These are phyloP conservation scores for Daldinia bambusicola DNA, from an alignment of 495 filamentous ascomycete species.

Conservation along the genomic window DNA sequence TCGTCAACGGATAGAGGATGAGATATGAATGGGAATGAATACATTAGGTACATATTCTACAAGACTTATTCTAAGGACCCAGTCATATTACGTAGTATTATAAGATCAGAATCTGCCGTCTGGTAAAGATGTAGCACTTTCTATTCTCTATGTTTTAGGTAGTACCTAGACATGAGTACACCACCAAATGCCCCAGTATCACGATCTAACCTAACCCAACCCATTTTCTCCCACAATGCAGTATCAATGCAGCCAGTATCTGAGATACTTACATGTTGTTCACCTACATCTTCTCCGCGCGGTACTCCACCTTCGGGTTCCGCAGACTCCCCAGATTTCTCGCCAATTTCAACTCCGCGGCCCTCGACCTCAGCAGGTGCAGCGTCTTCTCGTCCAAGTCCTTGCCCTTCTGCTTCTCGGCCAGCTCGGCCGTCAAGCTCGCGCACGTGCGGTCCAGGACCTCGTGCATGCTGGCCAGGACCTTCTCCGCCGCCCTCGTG, in stretches of 20 bases:
- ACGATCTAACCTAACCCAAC: neutral
- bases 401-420: slow-evolving; percentile 36
- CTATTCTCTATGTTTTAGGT: neutral
- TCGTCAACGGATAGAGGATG: neutral
- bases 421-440: slow-evolving; percentile 59
- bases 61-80: neutral
- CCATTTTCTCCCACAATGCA: no score
- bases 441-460: slow-evolving; percentile 81
- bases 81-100: no score
- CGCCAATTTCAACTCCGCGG: slow-evolving; percentile 82
- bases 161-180: no score
- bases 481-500: slow-evolving; percentile 82
- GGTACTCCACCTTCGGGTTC: slow-evolving; percentile 68
- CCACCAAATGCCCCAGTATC: slow-evolving; percentile 1
- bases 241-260: neutral
- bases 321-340: slow-evolving; percentile 73
- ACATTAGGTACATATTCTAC: neutral
- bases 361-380: slow-evolving; percentile 75
- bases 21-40: neutral
- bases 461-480: slow-evolving; percentile 91
- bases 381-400: slow-evolving; percentile 68
- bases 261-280: no score
- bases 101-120: neutral
- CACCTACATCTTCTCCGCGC: slow-evolving; percentile 60
- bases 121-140: neutral